These are phyloP conservation scores for Talaromyces sp. DNA, from an alignment of 2,329 filamentous ascomycete species.

Conservation along the genomic window DNA sequence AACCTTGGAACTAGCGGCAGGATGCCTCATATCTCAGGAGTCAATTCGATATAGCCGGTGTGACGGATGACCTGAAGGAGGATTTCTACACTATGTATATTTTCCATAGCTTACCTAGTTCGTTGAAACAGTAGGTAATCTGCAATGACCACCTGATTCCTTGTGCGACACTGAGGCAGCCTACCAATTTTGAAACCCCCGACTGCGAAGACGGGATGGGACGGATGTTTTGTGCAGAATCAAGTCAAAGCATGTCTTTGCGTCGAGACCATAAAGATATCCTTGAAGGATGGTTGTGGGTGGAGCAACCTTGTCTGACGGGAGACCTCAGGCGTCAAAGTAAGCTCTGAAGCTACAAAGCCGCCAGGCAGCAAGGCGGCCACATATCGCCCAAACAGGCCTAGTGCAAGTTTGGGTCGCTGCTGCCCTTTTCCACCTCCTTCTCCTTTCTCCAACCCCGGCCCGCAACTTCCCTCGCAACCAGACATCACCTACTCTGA, in stretches of 20 bases:
- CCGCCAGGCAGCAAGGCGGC: slow-evolving; percentile 11
- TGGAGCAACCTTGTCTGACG: neutral
- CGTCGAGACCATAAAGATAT: neutral
- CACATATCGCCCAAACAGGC: neutral
- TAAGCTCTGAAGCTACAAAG: neutral
- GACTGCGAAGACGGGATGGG: no score
- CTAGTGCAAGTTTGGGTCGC: slow-evolving; percentile 18
- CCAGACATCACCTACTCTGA: slow-evolving; percentile 17
- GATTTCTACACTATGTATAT: neutral
- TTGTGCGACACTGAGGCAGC: neutral
- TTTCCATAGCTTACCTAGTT: neutral
- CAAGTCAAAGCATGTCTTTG: no score
- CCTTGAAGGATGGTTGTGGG: neutral
- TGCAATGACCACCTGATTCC: neutral
- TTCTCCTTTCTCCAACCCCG: slow-evolving; percentile 22
- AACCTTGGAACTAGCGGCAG: neutral
- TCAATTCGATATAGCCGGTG: neutral
- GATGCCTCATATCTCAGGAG: neutral
- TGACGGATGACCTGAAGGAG: neutral
- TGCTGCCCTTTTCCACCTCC: slow-evolving; percentile 24
- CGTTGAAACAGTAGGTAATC: neutral
- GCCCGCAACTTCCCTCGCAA: slow-evolving; percentile 11
- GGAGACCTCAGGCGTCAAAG: slow-evolving; percentile 9
- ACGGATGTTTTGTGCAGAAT: no score
- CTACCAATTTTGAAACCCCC: no score